These are phyloP conservation scores for Luzula sylvatica DNA, from an alignment of 176 grass and related monocot species.

Conservation along the genomic window DNA sequence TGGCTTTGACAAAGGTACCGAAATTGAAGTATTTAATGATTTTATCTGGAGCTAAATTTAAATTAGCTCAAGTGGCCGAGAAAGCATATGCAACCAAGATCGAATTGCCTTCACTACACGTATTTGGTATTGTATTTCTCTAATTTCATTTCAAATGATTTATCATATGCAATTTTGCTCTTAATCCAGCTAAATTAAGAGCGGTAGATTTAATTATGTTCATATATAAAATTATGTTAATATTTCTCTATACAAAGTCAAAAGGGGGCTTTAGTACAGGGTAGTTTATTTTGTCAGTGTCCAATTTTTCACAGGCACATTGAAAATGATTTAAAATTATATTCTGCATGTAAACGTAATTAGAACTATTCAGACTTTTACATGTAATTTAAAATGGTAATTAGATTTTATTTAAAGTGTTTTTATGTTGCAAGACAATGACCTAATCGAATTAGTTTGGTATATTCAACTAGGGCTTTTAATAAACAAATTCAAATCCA, in stretches of 20 bases:
- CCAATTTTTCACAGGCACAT: background rate
- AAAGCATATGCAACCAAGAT: constrained; percentile 57
- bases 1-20: constrained; percentile 66
- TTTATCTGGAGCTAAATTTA: constrained; percentile 65
- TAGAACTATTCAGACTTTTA: no score
- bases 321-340: no score
- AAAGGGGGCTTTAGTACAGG: no score
- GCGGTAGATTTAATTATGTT: background rate
- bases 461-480: background rate
- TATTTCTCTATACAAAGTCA: background rate
- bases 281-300: no score
- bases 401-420: no score
- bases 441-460: no score
- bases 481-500: background rate
- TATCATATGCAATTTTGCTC: background rate
- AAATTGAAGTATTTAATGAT: constrained; percentile 69
- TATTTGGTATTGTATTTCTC: constrained; percentile 43
- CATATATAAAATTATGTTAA: background rate
- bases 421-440: no score
- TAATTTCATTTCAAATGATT: background rate
- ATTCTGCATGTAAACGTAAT: no score
- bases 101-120: constrained; percentile 60
- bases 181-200: no score
- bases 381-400: no score
- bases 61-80: constrained; percentile 24